phyloP scores from a whole-genome alignment of 306 rosid genomes.

The Cotoneaster glaucophyllus region DNA sequence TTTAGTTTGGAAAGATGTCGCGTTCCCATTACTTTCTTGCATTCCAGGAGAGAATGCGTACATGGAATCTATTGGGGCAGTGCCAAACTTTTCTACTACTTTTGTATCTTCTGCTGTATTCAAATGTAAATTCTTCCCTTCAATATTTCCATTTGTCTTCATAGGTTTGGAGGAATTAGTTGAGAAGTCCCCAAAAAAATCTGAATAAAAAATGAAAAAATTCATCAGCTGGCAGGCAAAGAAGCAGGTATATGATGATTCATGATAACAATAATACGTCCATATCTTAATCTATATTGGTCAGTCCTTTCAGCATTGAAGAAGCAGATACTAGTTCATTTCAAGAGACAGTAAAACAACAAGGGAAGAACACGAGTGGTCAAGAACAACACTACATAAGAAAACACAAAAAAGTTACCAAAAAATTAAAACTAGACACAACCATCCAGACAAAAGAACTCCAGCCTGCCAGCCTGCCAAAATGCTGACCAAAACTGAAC shows the following conservation, averaged over 20 bases:
- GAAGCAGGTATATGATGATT: background rate
- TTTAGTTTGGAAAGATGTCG: constrained; percentile 9
- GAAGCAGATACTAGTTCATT: too few relatives aligned
- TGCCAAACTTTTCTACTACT: background rate
- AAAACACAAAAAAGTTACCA: too few relatives aligned
- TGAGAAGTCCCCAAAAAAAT: constrained; percentile 5
- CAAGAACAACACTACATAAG: too few relatives aligned
- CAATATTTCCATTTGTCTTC: background rate
- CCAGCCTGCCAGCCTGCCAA: too few relatives aligned
- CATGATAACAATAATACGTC: too few relatives aligned
- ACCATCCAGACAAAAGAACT: too few relatives aligned
- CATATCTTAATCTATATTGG: too few relatives aligned
- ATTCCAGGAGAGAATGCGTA: constrained; percentile 1
- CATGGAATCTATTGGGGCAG: background rate
- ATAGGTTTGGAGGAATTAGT: background rate
- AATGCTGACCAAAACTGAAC: too few relatives aligned
- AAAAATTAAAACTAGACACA: too few relatives aligned
- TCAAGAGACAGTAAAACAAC: too few relatives aligned
- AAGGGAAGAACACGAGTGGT: too few relatives aligned
- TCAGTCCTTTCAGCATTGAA: background rate
- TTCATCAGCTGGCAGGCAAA: background rate
- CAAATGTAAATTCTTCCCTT: background rate
- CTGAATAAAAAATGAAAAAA: background rate
- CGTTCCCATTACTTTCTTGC: background rate
- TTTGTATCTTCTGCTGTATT: constrained; percentile 14